Evolutionary conservation across 345 rosid species (phyloP), one percentile per base, ranked within the genome.

Genomic region (Eucalyptus virginea): DNA sequence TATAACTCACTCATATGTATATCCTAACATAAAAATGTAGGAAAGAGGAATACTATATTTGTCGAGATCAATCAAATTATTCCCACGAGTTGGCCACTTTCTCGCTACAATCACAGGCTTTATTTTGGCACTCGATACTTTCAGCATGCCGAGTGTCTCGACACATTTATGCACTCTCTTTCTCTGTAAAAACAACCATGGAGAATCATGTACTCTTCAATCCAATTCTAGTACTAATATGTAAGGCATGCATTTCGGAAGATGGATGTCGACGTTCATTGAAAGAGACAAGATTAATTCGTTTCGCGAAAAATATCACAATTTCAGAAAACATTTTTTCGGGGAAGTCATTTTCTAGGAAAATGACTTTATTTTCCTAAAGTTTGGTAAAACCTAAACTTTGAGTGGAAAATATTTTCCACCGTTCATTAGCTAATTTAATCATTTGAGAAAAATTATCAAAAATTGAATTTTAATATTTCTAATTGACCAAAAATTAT

Each of bases 41-140:
- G 0, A 17, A 69, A 77, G 7, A 77, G 28, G 47, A 9, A 77
- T 34, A 19, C 8, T 18, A 34, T 37, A 37, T 37, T 9, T 19
- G n/a, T 86, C 44, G n/a, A 86, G 44, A 89, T 93, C 91, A 91
- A 90, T 94, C 94, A 69, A 95, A 94, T 83, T 90, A 30, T 89
- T 94, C 93, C 95, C 95, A 94, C 0, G 86, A 52, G 90, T 95
- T 90, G 93, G 94, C 95, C 95, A 93, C 56, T 94, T 90, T 56
- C 92, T 90, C 15, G 92, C 91, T 32, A 93, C 89, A 19, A 91
- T 23, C 30, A 88, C 92, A 6, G 92, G 92, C 89, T 90, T 92
- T 28, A 90, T 88, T 86, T 77, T 92, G 49, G 91, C 91, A n/a
- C 94, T 94, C 23, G 92, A 87, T 21, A 92, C 88, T 90, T 92